These are phyloP conservation scores for Phytophthora niederhauseri DNA, from an alignment of 352 stramenopile species.

Conservation along the genomic window DNA sequence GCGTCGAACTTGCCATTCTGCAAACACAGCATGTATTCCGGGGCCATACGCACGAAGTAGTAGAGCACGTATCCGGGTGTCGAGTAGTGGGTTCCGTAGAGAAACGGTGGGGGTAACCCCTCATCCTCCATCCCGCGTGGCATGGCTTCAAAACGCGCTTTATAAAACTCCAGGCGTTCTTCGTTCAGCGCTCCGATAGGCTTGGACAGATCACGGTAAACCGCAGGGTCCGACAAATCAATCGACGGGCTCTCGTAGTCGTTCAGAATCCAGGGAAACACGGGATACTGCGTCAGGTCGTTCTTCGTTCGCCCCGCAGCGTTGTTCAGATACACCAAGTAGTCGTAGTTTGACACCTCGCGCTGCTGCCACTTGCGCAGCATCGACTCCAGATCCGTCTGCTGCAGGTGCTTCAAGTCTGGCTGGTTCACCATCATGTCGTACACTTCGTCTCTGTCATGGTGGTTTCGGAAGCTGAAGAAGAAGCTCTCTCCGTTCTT, in stretches of 20 bases:
- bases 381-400: conserved; percentile 78
- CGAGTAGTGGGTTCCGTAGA: conserved; percentile 97
- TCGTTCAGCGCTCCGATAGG: conserved; percentile 95
- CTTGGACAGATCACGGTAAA: conserved; percentile 95
- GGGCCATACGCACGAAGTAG: conserved; percentile 98
- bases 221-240: conserved; percentile 80
- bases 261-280: conserved; percentile 97
- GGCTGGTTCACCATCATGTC: conserved; percentile 84
- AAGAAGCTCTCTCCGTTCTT: conserved; percentile 76
- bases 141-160: conserved; percentile 92
- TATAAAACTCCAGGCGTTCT: conserved; percentile 89
- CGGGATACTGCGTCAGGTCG: conserved; percentile 95
- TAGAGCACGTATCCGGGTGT: conserved; percentile 97
- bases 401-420: conserved; percentile 62
- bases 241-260: conserved; percentile 90
- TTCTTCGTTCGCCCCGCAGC: conserved; percentile 86
- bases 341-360: conserved; percentile 96
- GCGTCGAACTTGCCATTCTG: conserved; percentile 99
- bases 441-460: conserved; percentile 86
- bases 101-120: conserved; percentile 91
- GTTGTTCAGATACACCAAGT: conserved; percentile 91
- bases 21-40: conserved; percentile 96
- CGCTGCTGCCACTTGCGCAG: conserved; percentile 81
- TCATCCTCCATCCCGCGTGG: conserved; percentile 83
- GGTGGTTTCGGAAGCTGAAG: conserved; percentile 78